Base-by-base conservation (phyloP, 257 asterid species). In the Vinca minor region DNA sequence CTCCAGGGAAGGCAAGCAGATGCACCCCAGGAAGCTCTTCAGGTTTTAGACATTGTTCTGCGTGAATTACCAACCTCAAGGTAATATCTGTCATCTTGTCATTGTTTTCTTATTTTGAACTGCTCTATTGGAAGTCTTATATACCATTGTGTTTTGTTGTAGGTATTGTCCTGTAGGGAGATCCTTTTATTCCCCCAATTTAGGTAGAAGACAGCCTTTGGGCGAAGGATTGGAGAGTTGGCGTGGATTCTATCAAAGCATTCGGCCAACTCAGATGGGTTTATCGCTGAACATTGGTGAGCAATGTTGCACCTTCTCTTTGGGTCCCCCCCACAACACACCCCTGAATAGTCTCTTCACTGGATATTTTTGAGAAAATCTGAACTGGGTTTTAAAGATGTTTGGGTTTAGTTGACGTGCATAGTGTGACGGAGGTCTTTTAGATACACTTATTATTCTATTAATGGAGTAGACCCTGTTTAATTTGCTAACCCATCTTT, bases 211-310 rank as follows among this genome's bases (percentile, higher is more conserved):
- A 68, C 95, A 89, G 56, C 87, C 98, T 35, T 78, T 92, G 63
- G 98, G 95, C 57, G 98, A 92, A 71, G 98, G 96, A 21, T 82
- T 89, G 47, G 96, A 92, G 73, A 85, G 96, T 72, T 92, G 98
- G 98, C 89, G 98, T 29, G 98, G 98, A 7, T 92, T 92, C 70
- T 92, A 92, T 68, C 98, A 92, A 72, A 92, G 98, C 67, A 92
- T 92, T 57, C 93, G 98, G 31, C 98, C 98, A 25, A 92, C 98
- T 12, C 98, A 92, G 76, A 92, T 92, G 98, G 98, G 98, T 1
- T 74, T 92, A 76, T 92, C 98, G 0, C 69, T 92, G 46, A 92
- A 92, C 60, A 92, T 92, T 8, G 98, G 98, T 92, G 79, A 74
- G 82, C 34, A 55, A 35, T 44, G 35, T 8, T 10, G 36, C 15